A percentile compares a stretch with the other conserved stretches of the same genome.
Conservation (phyloP, 306 rosid species). For the Vigna radiata region DNA sequence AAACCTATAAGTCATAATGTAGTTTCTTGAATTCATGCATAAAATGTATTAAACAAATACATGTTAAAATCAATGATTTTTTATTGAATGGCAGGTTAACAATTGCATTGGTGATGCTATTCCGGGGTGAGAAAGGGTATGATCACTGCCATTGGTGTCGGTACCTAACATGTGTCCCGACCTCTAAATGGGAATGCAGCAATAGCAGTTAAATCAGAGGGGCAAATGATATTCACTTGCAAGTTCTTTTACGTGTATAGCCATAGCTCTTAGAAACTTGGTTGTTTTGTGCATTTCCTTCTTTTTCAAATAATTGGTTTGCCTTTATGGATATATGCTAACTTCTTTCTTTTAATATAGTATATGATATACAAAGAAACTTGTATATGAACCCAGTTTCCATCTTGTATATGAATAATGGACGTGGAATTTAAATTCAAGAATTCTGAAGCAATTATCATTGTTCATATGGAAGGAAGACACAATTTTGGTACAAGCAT, state of each 20-base stretch:
- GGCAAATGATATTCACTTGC: neutral
- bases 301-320: slow-evolving; percentile 25
- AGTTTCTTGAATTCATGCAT: neutral
- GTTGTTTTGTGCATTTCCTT: neutral
- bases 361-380: slow-evolving; percentile 11
- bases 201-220: slow-evolving; percentile 35
- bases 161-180: slow-evolving; percentile 72
- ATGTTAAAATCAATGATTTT: slow-evolving; percentile 6
- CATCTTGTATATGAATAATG: neutral
- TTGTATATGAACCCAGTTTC: slow-evolving; percentile 34
- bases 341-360: neutral
- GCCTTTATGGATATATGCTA: slow-evolving; percentile 31
- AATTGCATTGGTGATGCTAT: slow-evolving; percentile 69
- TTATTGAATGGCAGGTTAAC: slow-evolving; percentile 57
- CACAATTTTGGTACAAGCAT: no score
- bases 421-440: neutral
- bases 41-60: neutral
- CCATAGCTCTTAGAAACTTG: slow-evolving; percentile 38
- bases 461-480: slow-evolving; percentile 11
- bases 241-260: slow-evolving; percentile 31
- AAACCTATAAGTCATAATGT: no score
- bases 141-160: slow-evolving; percentile 87
- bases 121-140: slow-evolving; percentile 64
- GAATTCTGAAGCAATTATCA: neutral
- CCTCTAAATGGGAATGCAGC: slow-evolving; percentile 73